Conservation (phyloP, 2,329 filamentous ascomycete species). For the Scortechinia acanthostroma region DNA sequence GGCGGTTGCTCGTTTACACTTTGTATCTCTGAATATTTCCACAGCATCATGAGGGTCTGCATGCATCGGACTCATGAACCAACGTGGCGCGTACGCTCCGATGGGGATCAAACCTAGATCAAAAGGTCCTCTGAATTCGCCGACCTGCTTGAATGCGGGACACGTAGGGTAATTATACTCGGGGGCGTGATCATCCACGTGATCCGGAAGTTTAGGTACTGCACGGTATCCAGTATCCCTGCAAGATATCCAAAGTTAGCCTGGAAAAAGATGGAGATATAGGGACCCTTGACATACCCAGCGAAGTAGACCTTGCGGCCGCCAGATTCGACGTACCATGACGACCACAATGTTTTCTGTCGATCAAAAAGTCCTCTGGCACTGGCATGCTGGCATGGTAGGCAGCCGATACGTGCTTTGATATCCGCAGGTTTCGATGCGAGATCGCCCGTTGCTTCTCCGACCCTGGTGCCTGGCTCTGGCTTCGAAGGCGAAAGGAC, state of each 20-base stretch:
- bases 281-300: slow-evolving; percentile 27
- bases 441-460: slow-evolving; percentile 16
- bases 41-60: slow-evolving; percentile 81
- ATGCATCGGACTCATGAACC: slow-evolving; percentile 74
- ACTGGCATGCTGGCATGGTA: slow-evolving; percentile 79
- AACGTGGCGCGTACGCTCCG: slow-evolving; percentile 73
- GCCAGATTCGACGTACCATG: slow-evolving; percentile 72
- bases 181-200: slow-evolving; percentile 63
- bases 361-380: slow-evolving; percentile 65
- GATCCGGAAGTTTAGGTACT: slow-evolving; percentile 57
- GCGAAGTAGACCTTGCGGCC: slow-evolving; percentile 78
- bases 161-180: slow-evolving; percentile 62
- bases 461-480: slow-evolving; percentile 13
- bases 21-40: slow-evolving; percentile 80
- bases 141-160: slow-evolving; percentile 81
- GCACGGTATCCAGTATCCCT: slow-evolving; percentile 86
- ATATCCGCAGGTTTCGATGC: slow-evolving; percentile 33
- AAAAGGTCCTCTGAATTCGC: slow-evolving; percentile 73
- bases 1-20: slow-evolving; percentile 70
- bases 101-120: slow-evolving; percentile 90
- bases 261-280: slow-evolving; percentile 3
- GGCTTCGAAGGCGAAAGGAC: slow-evolving; percentile 38
- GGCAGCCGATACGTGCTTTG: slow-evolving; percentile 65
- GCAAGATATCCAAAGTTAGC: slow-evolving; percentile 9
- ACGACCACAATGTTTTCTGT: slow-evolving; percentile 76